Evolutionary conservation across 257 asterid genomes (phyloP).

Genomic region (Prunella vulgaris): DNA sequence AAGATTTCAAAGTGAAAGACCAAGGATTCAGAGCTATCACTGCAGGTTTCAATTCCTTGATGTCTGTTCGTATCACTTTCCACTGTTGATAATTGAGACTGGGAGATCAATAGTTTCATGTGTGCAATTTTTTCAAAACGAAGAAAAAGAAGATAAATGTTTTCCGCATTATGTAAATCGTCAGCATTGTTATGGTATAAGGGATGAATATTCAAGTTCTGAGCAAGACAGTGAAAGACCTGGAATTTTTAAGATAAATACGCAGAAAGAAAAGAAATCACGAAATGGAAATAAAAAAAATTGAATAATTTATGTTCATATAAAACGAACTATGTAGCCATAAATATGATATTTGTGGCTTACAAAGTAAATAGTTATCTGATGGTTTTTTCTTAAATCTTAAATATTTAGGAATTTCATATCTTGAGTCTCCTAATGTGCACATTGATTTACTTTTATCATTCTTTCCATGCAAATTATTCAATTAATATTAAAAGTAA

Average conservation of each 20-base stretch:
- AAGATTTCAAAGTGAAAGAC: no score
- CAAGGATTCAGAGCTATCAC: no score
- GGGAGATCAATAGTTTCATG: background rate
- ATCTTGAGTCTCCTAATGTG: background rate
- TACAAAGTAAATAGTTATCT: background rate
- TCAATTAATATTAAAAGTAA: background rate
- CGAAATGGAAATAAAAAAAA: constrained; percentile 7
- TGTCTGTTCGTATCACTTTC: background rate
- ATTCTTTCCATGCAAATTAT: background rate
- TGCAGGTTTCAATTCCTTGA: constrained; percentile 9
- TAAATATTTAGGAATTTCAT: background rate
- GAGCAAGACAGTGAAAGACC: background rate
- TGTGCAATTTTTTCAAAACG: background rate
- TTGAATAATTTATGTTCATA: background rate
- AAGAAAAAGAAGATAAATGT: background rate
- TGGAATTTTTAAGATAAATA: background rate
- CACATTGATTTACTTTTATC: background rate
- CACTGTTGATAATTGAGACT: background rate
- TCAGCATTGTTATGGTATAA: background rate
- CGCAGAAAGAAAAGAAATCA: background rate
- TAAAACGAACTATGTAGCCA: background rate
- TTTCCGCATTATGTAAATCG: background rate
- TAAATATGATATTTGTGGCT: background rate
- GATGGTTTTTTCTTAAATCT: background rate
- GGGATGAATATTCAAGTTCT: background rate